These are phyloP conservation scores for Calocybe gambosa DNA, from an alignment of 1,284 basidiomycete species.

Conservation along the genomic window DNA sequence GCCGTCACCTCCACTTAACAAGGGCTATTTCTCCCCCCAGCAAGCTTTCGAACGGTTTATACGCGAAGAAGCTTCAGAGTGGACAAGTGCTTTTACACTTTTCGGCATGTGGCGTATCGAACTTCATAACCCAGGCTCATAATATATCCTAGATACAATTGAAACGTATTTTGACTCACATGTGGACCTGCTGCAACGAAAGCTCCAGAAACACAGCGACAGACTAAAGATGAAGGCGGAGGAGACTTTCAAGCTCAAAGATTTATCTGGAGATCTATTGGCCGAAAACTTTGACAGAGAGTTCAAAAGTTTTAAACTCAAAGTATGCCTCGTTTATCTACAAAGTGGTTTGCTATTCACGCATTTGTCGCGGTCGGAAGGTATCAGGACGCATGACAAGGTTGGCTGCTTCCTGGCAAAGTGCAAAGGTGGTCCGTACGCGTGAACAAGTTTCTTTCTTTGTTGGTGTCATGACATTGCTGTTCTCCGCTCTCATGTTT, in stretches of 20 bases:
- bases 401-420: constrained; percentile 77
- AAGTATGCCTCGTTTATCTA: constrained; percentile 29
- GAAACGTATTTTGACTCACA: constrained; percentile 90
- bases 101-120: constrained; percentile 43
- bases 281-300: constrained; percentile 81
- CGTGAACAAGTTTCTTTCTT: constrained; percentile 90
- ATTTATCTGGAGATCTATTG: constrained; percentile 57
- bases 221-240: constrained; percentile 76
- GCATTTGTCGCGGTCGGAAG: constrained; percentile 29
- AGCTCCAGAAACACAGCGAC: constrained; percentile 81
- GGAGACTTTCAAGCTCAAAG: constrained; percentile 59
- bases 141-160: constrained; percentile 58
- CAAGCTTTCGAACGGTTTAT: constrained; percentile 36
- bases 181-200: constrained; percentile 83
- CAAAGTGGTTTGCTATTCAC: constrained; percentile 7
- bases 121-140: constrained; percentile 17
- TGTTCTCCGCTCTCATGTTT: constrained; percentile 78
- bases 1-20: constrained; percentile 30
- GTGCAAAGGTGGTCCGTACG: constrained; percentile 87
- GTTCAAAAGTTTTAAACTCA: constrained; percentile 70
- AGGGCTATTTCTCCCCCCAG: constrained; percentile 32
- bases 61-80: constrained; percentile 38
- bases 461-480: constrained; percentile 84
- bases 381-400: constrained; percentile 70
- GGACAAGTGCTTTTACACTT: constrained; percentile 55